Evolutionary conservation across 345 rosid genomes (phyloP).

Genomic region (Brassica rapa): DNA sequence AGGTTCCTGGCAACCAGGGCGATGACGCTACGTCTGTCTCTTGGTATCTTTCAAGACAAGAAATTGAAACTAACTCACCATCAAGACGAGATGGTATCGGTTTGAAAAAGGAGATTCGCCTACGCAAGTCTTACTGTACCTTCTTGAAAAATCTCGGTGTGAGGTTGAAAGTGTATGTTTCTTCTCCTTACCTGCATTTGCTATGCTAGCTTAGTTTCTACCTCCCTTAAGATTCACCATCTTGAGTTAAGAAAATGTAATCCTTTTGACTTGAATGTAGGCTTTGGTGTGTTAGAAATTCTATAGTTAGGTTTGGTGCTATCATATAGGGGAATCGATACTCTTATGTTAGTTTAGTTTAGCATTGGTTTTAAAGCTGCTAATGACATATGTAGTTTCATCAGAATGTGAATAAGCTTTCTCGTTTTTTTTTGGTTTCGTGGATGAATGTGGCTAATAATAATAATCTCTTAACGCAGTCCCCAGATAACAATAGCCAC

Average conservation of each 20-base stretch:
- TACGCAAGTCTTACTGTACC: constrained; percentile 81
- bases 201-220: background rate
- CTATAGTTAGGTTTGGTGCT: background rate
- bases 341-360: background rate
- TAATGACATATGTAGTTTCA: background rate
- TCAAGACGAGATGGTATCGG: constrained; percentile 82
- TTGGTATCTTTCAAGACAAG: constrained; percentile 72
- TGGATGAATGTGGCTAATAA: background rate
- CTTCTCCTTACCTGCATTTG: background rate
- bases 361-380: background rate
- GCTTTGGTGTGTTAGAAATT: background rate
- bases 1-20: constrained; percentile 29
- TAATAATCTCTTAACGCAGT: background rate
- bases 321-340: background rate
- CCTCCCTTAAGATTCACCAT: background rate
- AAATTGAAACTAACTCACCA: constrained; percentile 80
- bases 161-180: constrained; percentile 75
- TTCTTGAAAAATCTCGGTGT: constrained; percentile 74
- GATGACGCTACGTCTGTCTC: constrained; percentile 43
- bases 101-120: constrained; percentile 68
- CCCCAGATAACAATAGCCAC: background rate
- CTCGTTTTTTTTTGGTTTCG: too few relatives aligned
- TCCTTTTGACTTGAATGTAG: background rate
- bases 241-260: background rate
- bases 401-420: too few relatives aligned